A percentile compares a stretch with the other conserved stretches of the same genome.
Conservation (phyloP, 2,329 filamentous ascomycete species). For the Phialocephala sp. region DNA sequence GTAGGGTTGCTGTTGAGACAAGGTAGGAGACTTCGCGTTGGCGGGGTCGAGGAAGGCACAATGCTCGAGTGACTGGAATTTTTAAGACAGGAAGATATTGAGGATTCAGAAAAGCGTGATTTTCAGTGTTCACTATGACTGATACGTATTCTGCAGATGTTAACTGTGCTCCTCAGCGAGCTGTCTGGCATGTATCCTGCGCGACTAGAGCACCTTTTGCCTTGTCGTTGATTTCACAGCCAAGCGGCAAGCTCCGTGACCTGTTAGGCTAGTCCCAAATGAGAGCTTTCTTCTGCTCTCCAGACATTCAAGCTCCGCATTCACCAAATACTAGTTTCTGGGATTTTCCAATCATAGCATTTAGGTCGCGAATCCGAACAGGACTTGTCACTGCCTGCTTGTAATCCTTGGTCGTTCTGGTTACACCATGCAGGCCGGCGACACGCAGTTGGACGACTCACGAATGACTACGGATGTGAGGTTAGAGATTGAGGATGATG, state of each 20-base stretch:
- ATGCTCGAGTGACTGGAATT: background rate
- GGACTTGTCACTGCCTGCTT: background rate
- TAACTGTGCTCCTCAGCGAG: background rate
- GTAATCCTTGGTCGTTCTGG: background rate
- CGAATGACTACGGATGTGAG: background rate
- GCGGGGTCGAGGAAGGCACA: slow-evolving; percentile 5
- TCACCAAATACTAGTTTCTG: background rate
- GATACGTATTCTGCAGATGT: background rate
- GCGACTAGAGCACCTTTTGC: background rate
- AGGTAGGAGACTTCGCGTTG: slow-evolving; percentile 3
- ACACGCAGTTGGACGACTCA: slow-evolving; percentile 2
- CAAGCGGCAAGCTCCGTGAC: slow-evolving; percentile 9
- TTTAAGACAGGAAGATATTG: background rate
- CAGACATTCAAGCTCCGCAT: background rate
- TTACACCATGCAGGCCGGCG: slow-evolving; percentile 34
- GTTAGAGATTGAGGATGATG: slow-evolving; percentile 31
- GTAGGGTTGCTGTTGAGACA: background rate
- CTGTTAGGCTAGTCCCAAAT: background rate
- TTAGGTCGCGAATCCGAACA: background rate
- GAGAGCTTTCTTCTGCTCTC: background rate
- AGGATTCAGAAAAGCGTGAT: background rate
- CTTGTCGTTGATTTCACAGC: background rate
- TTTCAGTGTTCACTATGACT: background rate
- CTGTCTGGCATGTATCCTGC: background rate
- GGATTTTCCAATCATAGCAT: background rate